Evolutionary conservation across 495 filamentous ascomycete species (phyloP).

Genomic region (Xylaria grammica): DNA sequence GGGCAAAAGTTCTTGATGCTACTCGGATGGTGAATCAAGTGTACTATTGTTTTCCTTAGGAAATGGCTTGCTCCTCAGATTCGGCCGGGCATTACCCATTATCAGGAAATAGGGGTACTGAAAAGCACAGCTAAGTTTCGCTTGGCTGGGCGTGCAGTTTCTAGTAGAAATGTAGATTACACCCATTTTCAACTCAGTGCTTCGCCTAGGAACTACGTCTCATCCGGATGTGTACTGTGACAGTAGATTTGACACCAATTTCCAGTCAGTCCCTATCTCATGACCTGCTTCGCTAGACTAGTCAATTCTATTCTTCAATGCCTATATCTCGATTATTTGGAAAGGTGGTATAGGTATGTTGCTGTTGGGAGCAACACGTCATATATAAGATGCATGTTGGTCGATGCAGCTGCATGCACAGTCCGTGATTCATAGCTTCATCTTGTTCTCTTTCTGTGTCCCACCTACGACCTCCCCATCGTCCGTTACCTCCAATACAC

Average conservation of each 20-base stretch:
- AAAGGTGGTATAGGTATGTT: not conserved
- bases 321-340: too few species aligned
- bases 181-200: conserved; percentile 18
- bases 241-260: not conserved
- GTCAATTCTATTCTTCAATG: not conserved
- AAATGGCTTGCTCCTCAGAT: conserved; percentile 32
- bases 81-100: conserved; percentile 31
- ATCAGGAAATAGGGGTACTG: conserved; percentile 42
- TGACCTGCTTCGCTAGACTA: not conserved
- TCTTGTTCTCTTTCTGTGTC: not conserved
- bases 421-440: not conserved
- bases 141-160: conserved; percentile 15
- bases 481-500: conserved; percentile 58
- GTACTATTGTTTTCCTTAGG: conserved; percentile 43
- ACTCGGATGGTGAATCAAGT: conserved; percentile 35
- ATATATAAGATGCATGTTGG: not conserved
- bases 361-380: not conserved
- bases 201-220: not conserved
- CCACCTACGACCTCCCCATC: conserved; percentile 23
- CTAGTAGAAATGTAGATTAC: conserved; percentile 26
- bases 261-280: not conserved
- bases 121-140: conserved; percentile 29
- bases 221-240: not conserved
- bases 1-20: conserved; percentile 38
- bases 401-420: not conserved